phyloP scores from a whole-genome alignment of 148 eudicot genomes.

The Diospyros kaki region DNA sequence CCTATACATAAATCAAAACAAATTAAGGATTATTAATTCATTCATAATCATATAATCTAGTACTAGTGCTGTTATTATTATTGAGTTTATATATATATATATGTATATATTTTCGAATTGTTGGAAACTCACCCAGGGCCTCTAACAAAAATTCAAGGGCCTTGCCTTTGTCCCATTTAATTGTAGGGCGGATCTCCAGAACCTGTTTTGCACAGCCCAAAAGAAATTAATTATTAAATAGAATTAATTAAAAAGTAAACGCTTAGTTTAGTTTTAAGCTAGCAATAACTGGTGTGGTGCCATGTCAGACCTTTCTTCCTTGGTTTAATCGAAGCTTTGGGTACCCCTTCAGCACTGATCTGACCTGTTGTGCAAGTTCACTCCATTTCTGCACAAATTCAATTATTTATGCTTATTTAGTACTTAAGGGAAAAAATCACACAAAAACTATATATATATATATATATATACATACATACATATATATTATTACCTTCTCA shows the following conservation, averaged over 20 bases:
- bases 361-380: slow-evolving; percentile 66
- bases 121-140: slow-evolving; percentile 63
- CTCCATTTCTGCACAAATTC: slow-evolving; percentile 56
- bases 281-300: not conserved
- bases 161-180: slow-evolving; percentile 98
- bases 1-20: slow-evolving; percentile 30
- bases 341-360: slow-evolving; percentile 63
- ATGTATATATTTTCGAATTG: not conserved
- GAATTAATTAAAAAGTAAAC: not conserved
- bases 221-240: slow-evolving; percentile 8
- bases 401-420: not conserved
- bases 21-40: slow-evolving; percentile 8
- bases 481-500: slow-evolving; percentile 52
- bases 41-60: too few species aligned
- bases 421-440: too few species aligned
- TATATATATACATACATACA: not conserved
- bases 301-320: slow-evolving; percentile 69
- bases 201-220: slow-evolving; percentile 40
- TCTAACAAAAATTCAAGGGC: slow-evolving; percentile 88
- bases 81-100: not conserved
- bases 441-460: too few species aligned
- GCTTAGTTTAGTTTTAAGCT: too few species aligned
- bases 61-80: not conserved
- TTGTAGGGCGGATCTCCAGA: slow-evolving; percentile 85
- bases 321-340: slow-evolving; percentile 74